These are phyloP conservation scores for Hemerocallis citrina DNA, from an alignment of 106 monocot species.

Conservation along the genomic window DNA sequence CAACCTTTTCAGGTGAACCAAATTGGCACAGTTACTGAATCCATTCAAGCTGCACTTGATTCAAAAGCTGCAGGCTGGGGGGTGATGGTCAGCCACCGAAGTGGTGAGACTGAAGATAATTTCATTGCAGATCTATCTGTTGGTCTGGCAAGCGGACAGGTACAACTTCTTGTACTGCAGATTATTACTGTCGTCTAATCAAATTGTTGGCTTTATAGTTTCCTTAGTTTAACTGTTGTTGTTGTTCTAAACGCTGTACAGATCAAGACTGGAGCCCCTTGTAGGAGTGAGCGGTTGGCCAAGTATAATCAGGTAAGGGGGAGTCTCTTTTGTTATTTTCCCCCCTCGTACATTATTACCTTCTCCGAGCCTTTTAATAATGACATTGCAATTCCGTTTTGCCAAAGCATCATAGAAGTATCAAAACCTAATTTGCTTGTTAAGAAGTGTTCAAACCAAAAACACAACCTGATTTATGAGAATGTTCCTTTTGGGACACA, in stretches of 20 bases:
- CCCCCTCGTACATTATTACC: no score
- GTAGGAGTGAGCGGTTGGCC: slow-evolving; percentile 85
- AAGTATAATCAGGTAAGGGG: slow-evolving; percentile 99
- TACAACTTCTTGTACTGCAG: slow-evolving; percentile 7
- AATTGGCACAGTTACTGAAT: slow-evolving; percentile 91
- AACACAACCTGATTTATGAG: no score
- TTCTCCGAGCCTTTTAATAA: no score
- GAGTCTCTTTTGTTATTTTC: no score
- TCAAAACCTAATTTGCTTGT: no score
- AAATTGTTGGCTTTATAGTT: not conserved
- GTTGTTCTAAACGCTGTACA: slow-evolving; percentile 18
- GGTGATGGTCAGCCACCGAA: slow-evolving; percentile 98
- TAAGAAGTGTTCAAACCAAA: no score
- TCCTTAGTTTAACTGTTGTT: not conserved
- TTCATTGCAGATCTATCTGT: slow-evolving; percentile 97
- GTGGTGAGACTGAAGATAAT: slow-evolving; percentile 98
- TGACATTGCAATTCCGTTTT: no score
- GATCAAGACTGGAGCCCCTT: slow-evolving; percentile 99
- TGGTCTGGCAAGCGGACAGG: slow-evolving; percentile 92
- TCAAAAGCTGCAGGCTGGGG: slow-evolving; percentile 99
- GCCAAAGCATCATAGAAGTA: no score
- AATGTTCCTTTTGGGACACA: no score
- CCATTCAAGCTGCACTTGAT: slow-evolving; percentile 85
- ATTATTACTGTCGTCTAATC: not conserved
- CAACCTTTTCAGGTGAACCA: slow-evolving; percentile 75